phyloP scores from a whole-genome alignment of 306 rosid species.

The Herpetospermum pedunculosum region DNA sequence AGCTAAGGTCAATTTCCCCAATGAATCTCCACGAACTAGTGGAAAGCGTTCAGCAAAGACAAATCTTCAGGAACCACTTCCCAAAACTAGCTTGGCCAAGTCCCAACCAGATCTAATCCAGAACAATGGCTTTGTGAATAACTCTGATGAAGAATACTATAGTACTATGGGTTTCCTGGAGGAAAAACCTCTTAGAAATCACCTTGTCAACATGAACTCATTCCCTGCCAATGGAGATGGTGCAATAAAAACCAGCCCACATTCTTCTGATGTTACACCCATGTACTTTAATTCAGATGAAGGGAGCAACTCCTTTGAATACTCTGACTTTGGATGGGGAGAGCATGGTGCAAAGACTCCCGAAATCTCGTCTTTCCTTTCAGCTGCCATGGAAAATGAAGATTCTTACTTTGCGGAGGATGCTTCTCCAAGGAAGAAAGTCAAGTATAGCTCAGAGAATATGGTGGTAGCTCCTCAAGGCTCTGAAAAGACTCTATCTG shows the following conservation, averaged over 20 bases:
- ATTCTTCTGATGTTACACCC: slow-evolving; percentile 27
- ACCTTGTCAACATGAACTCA: slow-evolving; percentile 26
- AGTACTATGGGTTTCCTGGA: slow-evolving; percentile 47
- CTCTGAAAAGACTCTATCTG: slow-evolving; percentile 49
- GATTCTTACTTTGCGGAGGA: slow-evolving; percentile 45
- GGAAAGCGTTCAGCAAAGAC: slow-evolving; percentile 36
- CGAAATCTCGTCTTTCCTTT: slow-evolving; percentile 68
- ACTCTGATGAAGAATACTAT: slow-evolving; percentile 31
- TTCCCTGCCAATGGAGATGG: slow-evolving; percentile 23
- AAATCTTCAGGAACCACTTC: slow-evolving; percentile 20
- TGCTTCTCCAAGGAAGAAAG: slow-evolving; percentile 31
- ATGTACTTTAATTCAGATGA: slow-evolving; percentile 61
- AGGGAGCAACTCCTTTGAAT: slow-evolving; percentile 72
- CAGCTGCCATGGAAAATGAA: slow-evolving; percentile 31
- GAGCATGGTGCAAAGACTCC: slow-evolving; percentile 70
- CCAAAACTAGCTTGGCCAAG: slow-evolving; percentile 23
- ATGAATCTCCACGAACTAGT: slow-evolving; percentile 34
- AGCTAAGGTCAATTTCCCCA: slow-evolving; percentile 95
- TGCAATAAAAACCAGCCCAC: slow-evolving; percentile 20
- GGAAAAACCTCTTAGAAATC: slow-evolving; percentile 52
- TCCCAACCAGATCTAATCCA: slow-evolving; percentile 32
- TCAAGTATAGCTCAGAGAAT: slow-evolving; percentile 26
- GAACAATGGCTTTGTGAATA: slow-evolving; percentile 22
- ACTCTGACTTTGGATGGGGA: slow-evolving; percentile 66
- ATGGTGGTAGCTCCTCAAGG: slow-evolving; percentile 16